Evolutionary conservation across 305 asterid genomes (phyloP).

Genomic region (Fraxinus albicans): DNA sequence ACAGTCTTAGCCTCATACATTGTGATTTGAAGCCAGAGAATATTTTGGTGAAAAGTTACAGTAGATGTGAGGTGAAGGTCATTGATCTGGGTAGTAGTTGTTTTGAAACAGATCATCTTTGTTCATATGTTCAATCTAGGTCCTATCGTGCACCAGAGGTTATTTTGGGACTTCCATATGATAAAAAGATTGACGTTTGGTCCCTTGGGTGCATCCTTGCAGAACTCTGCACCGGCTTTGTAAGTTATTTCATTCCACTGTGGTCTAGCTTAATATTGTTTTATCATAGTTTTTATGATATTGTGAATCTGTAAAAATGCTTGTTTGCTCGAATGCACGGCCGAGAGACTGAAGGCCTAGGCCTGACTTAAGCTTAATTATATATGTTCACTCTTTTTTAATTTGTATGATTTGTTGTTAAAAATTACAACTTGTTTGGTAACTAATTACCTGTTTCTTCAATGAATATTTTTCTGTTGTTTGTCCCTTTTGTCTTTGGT

Average conservation of each 20-base stretch:
- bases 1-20: constrained; percentile 92
- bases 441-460: neutral
- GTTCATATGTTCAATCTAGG: constrained; percentile 97
- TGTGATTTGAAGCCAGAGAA: constrained; percentile 98
- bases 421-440: neutral
- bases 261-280: neutral
- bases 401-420: neutral
- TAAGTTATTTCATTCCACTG: constrained; percentile 42
- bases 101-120: constrained; percentile 93
- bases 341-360: neutral
- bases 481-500: neutral
- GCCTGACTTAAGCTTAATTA: neutral
- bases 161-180: constrained; percentile 92
- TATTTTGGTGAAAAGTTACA: constrained; percentile 96
- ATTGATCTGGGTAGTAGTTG: constrained; percentile 98
- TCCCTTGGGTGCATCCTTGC: constrained; percentile 98
- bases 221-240: constrained; percentile 97
- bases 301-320: neutral
- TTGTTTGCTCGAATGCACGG: neutral
- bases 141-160: constrained; percentile 99
- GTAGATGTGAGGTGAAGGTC: constrained; percentile 98
- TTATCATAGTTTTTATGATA: neutral
- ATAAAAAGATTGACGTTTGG: constrained; percentile 92
- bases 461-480: neutral
- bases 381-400: neutral